These are phyloP conservation scores for Aspergillus sp. DNA, from an alignment of 2,329 filamentous ascomycete species.

Conservation along the genomic window DNA sequence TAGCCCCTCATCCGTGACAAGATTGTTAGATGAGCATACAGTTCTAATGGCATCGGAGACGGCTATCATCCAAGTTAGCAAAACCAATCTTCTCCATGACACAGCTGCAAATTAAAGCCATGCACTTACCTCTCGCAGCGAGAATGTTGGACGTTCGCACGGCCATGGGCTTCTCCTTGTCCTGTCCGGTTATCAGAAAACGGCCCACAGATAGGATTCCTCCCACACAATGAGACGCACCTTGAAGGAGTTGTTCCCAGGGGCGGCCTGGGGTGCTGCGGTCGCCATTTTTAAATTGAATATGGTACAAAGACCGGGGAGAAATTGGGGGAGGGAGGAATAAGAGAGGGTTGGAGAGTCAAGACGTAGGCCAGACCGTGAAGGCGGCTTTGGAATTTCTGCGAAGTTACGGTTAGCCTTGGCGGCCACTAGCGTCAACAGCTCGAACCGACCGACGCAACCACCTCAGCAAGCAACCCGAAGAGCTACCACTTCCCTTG, in stretches of 20 bases:
- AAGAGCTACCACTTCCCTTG: conserved; percentile 21
- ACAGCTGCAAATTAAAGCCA: conserved; percentile 28
- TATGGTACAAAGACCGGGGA: conserved; percentile 27
- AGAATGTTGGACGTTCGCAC: conserved; percentile 96
- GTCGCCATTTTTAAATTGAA: conserved; percentile 49
- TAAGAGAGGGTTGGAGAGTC: conserved; percentile 16
- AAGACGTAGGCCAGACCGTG: conserved; percentile 18
- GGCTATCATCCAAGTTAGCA: conserved; percentile 56
- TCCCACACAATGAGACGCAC: conserved; percentile 39
- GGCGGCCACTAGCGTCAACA: conserved; percentile 40
- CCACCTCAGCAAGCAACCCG: conserved; percentile 26
- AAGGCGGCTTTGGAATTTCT: conserved; percentile 37
- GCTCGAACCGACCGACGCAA: conserved; percentile 29
- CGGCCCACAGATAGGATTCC: conserved; percentile 28
- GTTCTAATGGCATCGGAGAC: conserved; percentile 97
- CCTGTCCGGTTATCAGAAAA: conserved; percentile 50
- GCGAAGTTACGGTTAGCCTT: conserved; percentile 34
- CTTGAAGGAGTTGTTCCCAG: conserved; percentile 67
- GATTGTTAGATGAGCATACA: conserved; percentile 40
- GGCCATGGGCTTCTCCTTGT: conserved; percentile 98
- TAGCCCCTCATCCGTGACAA: conserved; percentile 38
- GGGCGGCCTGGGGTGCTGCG: conserved; percentile 47
- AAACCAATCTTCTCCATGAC: background rate
- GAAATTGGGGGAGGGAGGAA: conserved; percentile 7
- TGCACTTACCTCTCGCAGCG: conserved; percentile 74